These are phyloP conservation scores for Myxozyma mucilagina DNA, from an alignment of 805 yeast genomes.

Conservation along the genomic window DNA sequence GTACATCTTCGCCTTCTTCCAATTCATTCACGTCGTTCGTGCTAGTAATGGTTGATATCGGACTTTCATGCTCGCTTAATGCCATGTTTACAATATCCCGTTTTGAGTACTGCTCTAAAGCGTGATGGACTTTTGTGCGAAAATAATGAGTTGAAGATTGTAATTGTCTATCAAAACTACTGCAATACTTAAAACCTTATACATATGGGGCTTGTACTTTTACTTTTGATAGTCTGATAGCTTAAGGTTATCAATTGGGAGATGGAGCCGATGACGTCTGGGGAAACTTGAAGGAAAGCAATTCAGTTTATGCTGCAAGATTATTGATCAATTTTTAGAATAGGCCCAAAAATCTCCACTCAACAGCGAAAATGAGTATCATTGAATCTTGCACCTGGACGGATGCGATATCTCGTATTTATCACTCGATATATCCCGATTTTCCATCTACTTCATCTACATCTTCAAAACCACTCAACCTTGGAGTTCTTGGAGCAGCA, in stretches of 20 bases:
- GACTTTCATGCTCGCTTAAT: not conserved
- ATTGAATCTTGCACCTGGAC: not conserved
- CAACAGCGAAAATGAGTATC: too few species aligned
- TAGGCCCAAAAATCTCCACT: too few species aligned
- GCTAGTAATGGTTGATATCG: not conserved
- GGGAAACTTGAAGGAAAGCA: not conserved
- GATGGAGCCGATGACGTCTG: not conserved
- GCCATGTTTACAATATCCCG: too few species aligned
- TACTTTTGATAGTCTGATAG: too few species aligned
- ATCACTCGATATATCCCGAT: slow-evolving; percentile 9
- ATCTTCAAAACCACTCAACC: slow-evolving; percentile 11
- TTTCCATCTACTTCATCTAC: slow-evolving; percentile 5
- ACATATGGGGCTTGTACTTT: too few species aligned
- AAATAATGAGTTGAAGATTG: too few species aligned
- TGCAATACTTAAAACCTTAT: too few species aligned
- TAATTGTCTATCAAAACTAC: too few species aligned
- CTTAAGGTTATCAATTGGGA: too few species aligned
- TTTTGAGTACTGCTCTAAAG: too few species aligned
- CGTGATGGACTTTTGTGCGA: too few species aligned
- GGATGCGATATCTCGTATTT: slow-evolving; percentile 6
- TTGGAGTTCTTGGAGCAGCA: slow-evolving; percentile 30
- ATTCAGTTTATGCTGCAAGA: not conserved
- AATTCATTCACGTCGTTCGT: not conserved
- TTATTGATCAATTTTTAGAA: not conserved
- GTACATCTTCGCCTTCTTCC: not conserved